phyloP scores from a whole-genome alignment of 352 stramenopile genomes.

The Globisporangium iwayamae region DNA sequence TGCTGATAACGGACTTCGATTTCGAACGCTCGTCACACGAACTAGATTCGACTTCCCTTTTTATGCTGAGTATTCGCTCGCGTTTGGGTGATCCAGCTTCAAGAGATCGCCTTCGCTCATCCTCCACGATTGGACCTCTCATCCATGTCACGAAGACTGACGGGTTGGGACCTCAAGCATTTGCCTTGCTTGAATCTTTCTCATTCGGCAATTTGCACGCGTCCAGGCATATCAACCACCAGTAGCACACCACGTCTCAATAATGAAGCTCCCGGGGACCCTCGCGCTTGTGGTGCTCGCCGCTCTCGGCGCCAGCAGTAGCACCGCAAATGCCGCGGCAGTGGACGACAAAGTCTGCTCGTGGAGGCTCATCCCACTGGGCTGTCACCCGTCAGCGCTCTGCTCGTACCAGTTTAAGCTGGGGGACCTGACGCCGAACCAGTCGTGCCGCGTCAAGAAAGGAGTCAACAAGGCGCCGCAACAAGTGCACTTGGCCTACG shows the following conservation, averaged over 20 bases:
- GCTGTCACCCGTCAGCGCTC: constrained; percentile 25
- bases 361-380: constrained; percentile 1
- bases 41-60: no score
- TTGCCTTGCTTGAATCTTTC: neutral
- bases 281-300: neutral
- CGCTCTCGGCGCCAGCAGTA: neutral
- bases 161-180: neutral
- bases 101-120: neutral
- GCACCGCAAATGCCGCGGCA: neutral
- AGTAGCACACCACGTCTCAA: neutral
- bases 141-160: neutral
- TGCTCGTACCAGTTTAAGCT: constrained; percentile 38
- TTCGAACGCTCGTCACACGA: no score
- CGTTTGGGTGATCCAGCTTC: neutral
- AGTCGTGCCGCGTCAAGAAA: constrained; percentile 35
- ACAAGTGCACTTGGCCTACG: constrained; percentile 60
- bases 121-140: neutral
- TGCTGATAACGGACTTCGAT: no score
- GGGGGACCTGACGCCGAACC: constrained; percentile 38
- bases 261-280: constrained; percentile 2
- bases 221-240: neutral
- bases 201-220: constrained; percentile 5
- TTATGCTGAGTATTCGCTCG: neutral
- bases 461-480: constrained; percentile 25
- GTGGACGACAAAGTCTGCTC: constrained; percentile 1